Base-by-base conservation (phyloP, 306 rosid genomes). In the Abrus pulchellus region DNA sequence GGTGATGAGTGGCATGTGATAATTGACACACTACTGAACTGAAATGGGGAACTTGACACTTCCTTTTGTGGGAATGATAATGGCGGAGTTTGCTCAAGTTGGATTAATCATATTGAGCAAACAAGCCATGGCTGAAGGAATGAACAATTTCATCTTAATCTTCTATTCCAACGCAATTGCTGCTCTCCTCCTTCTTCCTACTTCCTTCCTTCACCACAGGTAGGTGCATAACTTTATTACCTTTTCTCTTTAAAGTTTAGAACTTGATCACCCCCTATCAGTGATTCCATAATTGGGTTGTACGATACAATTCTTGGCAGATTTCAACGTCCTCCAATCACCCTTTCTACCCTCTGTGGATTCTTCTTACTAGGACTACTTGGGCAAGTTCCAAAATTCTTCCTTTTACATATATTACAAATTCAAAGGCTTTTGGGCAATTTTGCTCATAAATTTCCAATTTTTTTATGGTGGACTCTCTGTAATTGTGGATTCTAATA, bases 101-200 rank as follows among this genome's bases (percentile, higher is more conserved):
- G 90, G 90, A 3, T 74, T 93, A 62, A 91, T 91, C 86, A 91
- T 91, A 38, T 7, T 91, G 3, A 87, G 97, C 87, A 93, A 93
- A 80, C 70, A 79, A 61, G 93, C 86, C 12, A 88, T 93, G 92
- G 67, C 90, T 7, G 74, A 83, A 59, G 97, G 97, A 5, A 91
- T 91, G 93, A 86, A 78, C 85, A 88, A 79, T 83, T 81, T 93
- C 78, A 45, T 93, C 43, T 93, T 93, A 84, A 82, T 91, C 76
- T 86, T 89, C 90, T 91, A 88, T 83, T 91, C 94, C 67, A 93
- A 91, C 30, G 38, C 90, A 0, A 72, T 93, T 48, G 94, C 97
- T 76, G 52, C 97, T 34, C 84, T 90, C 3, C 5, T 93, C 7
- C 97, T 93, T 70, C 93, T 91, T 38, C 94, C 93, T n/a, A 59